Evolutionary conservation across 805 yeast species (phyloP).

Genomic region (Yarrowia porcina): DNA sequence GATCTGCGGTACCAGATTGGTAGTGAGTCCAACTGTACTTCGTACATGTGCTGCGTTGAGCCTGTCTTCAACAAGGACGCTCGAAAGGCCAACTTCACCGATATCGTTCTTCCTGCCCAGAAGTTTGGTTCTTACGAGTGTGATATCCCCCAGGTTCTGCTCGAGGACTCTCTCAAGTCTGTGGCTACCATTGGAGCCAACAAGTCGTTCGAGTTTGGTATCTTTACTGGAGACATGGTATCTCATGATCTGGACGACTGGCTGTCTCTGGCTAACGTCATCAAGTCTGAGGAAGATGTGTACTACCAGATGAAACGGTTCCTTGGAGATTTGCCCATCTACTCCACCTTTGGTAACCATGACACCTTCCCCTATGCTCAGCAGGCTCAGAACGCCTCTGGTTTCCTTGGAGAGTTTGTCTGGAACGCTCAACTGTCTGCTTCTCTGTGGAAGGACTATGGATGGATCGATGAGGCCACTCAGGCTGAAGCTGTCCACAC

Average conservation of each 20-base stretch:
- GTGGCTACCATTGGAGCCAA: slow-evolving; percentile 41
- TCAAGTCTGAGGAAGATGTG: slow-evolving; percentile 51
- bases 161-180: slow-evolving; percentile 55
- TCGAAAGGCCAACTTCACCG: slow-evolving; percentile 11
- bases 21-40: slow-evolving; percentile 45
- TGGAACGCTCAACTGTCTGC: slow-evolving; percentile 51
- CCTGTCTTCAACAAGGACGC: slow-evolving; percentile 26
- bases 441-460: slow-evolving; percentile 47
- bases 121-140: slow-evolving; percentile 61
- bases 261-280: slow-evolving; percentile 48
- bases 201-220: slow-evolving; percentile 53
- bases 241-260: slow-evolving; percentile 54
- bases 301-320: slow-evolving; percentile 52
- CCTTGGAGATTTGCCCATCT: slow-evolving; percentile 54
- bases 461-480: slow-evolving; percentile 44
- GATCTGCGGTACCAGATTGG: slow-evolving; percentile 49
- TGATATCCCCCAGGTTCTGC: slow-evolving; percentile 61
- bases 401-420: slow-evolving; percentile 44
- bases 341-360: slow-evolving; percentile 65
- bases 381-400: slow-evolving; percentile 52
- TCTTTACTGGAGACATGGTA: slow-evolving; percentile 72
- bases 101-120: slow-evolving; percentile 51
- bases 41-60: slow-evolving; percentile 58
- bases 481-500: slow-evolving; percentile 40
- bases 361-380: slow-evolving; percentile 73